These are phyloP conservation scores for Thuidium tamariscinum DNA, from an alignment of 225 moss, liverwort and hornwort species.

Conservation along the genomic window DNA sequence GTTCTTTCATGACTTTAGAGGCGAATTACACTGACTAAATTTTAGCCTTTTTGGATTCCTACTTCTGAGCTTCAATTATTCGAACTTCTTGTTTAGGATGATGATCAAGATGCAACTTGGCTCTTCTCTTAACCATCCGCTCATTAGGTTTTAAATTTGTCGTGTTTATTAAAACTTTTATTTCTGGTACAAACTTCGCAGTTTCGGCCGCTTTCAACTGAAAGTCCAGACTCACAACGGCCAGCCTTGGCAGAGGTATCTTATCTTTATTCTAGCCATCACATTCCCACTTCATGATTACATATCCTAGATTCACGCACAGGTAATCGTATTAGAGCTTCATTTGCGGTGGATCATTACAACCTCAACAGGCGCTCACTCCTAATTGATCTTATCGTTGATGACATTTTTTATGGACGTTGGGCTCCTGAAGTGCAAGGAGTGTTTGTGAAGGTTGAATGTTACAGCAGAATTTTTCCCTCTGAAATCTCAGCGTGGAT, in stretches of 20 bases:
- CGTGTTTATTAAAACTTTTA: not conserved
- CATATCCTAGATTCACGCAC: not conserved
- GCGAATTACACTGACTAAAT: not conserved
- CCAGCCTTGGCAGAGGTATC: constrained; percentile 12
- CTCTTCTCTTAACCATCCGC: not conserved
- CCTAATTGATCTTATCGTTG: not conserved
- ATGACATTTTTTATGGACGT: not conserved
- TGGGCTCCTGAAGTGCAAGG: not conserved
- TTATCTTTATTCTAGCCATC: not conserved
- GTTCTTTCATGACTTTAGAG: not conserved
- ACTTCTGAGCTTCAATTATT: not conserved
- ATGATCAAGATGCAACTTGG: not conserved
- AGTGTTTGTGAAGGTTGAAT: not conserved
- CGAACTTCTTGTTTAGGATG: not conserved
- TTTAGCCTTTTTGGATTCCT: not conserved
- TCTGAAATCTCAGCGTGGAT: not conserved
- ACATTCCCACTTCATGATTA: not conserved
- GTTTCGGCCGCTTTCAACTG: constrained; percentile 14
- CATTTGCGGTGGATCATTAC: not conserved
- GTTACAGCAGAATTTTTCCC: not conserved
- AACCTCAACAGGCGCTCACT: not conserved
- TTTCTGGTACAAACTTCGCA: not conserved
- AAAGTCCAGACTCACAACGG: constrained; percentile 3
- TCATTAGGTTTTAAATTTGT: not conserved
- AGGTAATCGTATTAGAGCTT: not conserved